Percentiles rank a stretch among this genome's conserved stretches.
Conservation (phyloP, 495 filamentous ascomycete genomes). For the Ramalina intermedia region DNA sequence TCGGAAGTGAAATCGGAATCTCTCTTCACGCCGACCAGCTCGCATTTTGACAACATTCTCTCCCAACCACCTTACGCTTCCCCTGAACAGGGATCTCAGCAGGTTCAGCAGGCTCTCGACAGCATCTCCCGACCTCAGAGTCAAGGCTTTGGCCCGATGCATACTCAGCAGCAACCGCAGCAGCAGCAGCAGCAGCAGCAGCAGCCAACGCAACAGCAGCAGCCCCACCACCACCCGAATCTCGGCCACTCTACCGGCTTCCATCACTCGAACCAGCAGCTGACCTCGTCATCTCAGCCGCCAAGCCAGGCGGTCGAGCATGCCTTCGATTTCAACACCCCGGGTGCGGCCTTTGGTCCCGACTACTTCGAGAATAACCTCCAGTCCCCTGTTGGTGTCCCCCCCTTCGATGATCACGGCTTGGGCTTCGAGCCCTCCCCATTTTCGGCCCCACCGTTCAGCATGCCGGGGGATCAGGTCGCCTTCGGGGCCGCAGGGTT, state of each 20-base stretch:
- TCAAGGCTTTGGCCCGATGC: neutral
- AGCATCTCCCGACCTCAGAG: neutral
- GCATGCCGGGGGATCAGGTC: conserved; percentile 5
- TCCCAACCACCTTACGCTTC: conserved; percentile 3
- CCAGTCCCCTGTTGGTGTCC: neutral
- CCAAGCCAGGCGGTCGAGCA: conserved; percentile 2
- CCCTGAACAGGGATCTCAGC: neutral
- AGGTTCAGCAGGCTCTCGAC: neutral
- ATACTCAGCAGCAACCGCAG: conserved; percentile 4
- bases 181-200: conserved; percentile 1
- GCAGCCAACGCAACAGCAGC: conserved; percentile 2
- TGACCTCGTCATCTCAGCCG: neutral
- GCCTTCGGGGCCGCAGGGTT: neutral
- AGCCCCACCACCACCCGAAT: conserved; percentile 2
- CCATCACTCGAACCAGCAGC: neutral
- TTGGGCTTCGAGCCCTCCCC: conserved; percentile 5
- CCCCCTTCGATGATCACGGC: neutral
- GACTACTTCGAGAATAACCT: conserved; percentile 9
- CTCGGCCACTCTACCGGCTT: neutral
- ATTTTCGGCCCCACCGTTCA: conserved; percentile 11
- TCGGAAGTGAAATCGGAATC: conserved; percentile 9
- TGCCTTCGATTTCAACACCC: conserved; percentile 6
- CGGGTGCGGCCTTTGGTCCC: conserved; percentile 1
- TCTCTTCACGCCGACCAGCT: conserved; percentile 9
- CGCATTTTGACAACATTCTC: conserved; percentile 7